Evolutionary conservation across 148 eudicot genomes (phyloP).

Genomic region (Amaranthus cruentus): DNA sequence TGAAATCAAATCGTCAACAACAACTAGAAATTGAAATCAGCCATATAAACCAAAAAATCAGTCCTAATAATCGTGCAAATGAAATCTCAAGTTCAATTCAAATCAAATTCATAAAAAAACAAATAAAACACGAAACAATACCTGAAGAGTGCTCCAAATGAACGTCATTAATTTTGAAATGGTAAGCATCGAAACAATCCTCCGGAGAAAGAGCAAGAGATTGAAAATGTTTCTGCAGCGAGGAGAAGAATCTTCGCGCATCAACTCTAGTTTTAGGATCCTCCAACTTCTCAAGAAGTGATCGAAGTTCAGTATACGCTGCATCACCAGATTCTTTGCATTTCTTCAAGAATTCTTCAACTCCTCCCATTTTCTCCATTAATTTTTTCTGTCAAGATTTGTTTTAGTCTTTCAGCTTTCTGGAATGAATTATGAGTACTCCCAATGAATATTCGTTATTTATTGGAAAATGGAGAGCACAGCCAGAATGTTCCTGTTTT

Average conservation of each 20-base stretch:
- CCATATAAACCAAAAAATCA: not conserved
- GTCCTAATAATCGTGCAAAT: not conserved
- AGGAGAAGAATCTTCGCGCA: slow-evolving; percentile 67
- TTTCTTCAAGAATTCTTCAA: slow-evolving; percentile 64
- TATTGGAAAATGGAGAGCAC: too few relatives aligned
- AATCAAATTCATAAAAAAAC: not conserved
- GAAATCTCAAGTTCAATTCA: not conserved
- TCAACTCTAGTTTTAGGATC: slow-evolving; percentile 57
- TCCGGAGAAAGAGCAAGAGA: slow-evolving; percentile 40
- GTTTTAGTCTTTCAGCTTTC: too few relatives aligned
- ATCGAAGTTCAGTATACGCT: slow-evolving; percentile 66
- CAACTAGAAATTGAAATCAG: not conserved
- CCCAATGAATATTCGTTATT: too few relatives aligned
- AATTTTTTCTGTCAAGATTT: not conserved
- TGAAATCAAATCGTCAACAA: not conserved
- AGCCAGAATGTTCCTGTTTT: too few relatives aligned
- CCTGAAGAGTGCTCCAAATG: slow-evolving; percentile 67
- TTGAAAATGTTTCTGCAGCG: slow-evolving; percentile 54
- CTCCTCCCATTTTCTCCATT: slow-evolving; percentile 5
- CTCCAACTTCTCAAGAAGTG: slow-evolving; percentile 72
- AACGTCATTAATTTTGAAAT: slow-evolving; percentile 76
- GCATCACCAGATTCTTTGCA: slow-evolving; percentile 84
- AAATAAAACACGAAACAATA: not conserved
- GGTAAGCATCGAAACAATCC: slow-evolving; percentile 57
- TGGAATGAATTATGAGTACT: too few relatives aligned